Evolutionary conservation across 108 stramenopile species (phyloP).

Genomic region (Stephanodiscus minutulus): DNA sequence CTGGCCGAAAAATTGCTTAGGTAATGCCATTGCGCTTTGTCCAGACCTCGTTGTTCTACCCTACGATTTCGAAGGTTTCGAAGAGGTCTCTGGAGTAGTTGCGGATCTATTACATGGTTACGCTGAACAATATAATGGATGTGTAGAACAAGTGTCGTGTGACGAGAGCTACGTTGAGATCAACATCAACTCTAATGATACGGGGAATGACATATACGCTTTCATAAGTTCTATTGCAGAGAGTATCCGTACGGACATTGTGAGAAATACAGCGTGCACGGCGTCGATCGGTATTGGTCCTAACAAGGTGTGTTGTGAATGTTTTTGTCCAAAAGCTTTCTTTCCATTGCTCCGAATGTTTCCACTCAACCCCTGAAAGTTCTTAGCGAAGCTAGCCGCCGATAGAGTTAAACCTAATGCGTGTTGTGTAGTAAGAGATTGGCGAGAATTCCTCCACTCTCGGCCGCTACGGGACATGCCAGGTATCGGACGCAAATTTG

Average conservation of each 20-base stretch:
- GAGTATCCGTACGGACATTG: conserved; percentile 71
- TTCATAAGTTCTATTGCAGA: conserved; percentile 38
- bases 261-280: conserved; percentile 81
- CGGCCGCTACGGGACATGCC: conserved; percentile 83
- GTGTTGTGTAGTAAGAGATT: conserved; percentile 68
- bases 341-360: background rate
- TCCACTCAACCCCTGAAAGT: conserved; percentile 9
- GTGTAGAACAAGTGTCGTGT: conserved; percentile 89
- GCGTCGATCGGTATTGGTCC: conserved; percentile 85
- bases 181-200: conserved; percentile 37
- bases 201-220: conserved; percentile 20
- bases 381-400: conserved; percentile 90
- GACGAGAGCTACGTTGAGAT: conserved; percentile 92
- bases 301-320: conserved; percentile 59
- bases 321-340: background rate
- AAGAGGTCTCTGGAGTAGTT: conserved; percentile 80
- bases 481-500: conserved; percentile 83
- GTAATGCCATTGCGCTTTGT: conserved; percentile 83
- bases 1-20: conserved; percentile 1
- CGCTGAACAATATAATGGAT: conserved; percentile 65
- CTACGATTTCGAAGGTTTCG: conserved; percentile 91
- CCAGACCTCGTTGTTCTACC: conserved; percentile 86
- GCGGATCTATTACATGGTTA: conserved; percentile 67
- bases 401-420: conserved; percentile 90
- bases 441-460: conserved; percentile 56